Evolutionary conservation across 2,329 filamentous ascomycete species (phyloP).

Genomic region (Claviceps quebecensis): DNA sequence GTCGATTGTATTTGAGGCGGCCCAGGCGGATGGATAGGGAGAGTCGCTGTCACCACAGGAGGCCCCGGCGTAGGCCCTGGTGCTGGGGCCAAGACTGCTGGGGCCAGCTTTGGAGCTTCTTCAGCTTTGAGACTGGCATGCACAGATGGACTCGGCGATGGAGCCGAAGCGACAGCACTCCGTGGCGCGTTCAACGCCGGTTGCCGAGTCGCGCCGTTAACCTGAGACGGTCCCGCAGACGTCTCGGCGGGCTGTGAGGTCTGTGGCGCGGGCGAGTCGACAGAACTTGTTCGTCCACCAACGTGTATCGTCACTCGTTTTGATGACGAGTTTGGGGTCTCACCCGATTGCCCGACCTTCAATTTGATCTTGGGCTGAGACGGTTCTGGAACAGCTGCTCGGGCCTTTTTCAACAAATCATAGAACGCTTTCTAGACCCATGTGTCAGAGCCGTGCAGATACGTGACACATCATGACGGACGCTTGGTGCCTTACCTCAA

Average conservation of each 20-base stretch:
- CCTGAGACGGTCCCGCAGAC: conserved; percentile 9
- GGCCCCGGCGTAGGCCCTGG: conserved; percentile 6
- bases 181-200: conserved; percentile 23
- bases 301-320: conserved; percentile 63
- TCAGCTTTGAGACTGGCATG: conserved; percentile 22
- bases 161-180: conserved; percentile 23
- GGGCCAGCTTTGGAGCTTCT: conserved; percentile 16
- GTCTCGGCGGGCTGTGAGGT: conserved; percentile 12
- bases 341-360: conserved; percentile 43
- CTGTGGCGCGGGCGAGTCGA: conserved; percentile 36
- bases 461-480: not conserved
- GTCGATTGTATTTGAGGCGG: conserved; percentile 13
- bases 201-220: conserved; percentile 13
- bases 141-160: conserved; percentile 32
- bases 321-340: conserved; percentile 26
- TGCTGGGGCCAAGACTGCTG: conserved; percentile 11
- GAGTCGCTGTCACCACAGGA: conserved; percentile 6
- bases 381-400: conserved; percentile 57
- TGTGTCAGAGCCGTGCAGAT: conserved; percentile 6
- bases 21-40: conserved; percentile 8
- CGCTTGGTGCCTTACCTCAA: conserved; percentile 46
- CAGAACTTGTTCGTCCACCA: conserved; percentile 41
- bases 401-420: conserved; percentile 55
- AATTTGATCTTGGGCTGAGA: conserved; percentile 67
- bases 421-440: conserved; percentile 52